Evolutionary conservation across 1,284 basidiomycete genomes (phyloP).

Genomic region (Golubevia pallescens): DNA sequence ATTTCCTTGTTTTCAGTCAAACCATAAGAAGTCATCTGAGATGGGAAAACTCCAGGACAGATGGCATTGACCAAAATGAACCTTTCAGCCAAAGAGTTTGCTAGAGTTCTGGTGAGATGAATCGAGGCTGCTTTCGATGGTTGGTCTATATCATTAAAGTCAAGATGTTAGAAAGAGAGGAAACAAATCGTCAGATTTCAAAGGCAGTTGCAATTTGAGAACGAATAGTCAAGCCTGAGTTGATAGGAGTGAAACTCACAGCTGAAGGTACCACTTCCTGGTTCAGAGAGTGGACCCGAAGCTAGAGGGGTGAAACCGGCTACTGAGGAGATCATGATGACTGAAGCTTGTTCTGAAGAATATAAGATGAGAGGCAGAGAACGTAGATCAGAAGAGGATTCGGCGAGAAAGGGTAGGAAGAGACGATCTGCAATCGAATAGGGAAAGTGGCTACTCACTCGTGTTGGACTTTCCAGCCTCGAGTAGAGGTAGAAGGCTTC

Average conservation of each 20-base stretch:
- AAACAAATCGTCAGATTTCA: background rate
- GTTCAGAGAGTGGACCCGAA: constrained; percentile 68
- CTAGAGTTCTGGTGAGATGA: constrained; percentile 78
- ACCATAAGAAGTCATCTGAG: constrained; percentile 83
- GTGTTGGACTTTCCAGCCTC: constrained; percentile 45
- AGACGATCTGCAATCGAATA: constrained; percentile 11
- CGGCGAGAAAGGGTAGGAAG: constrained; percentile 67
- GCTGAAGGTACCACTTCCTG: constrained; percentile 77
- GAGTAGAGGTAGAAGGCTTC: constrained; percentile 38
- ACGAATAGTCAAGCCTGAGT: background rate
- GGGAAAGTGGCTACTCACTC: constrained; percentile 15
- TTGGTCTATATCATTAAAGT: constrained; percentile 21
- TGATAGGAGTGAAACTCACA: constrained; percentile 71
- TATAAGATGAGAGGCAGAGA: no score
- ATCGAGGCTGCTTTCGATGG: constrained; percentile 78
- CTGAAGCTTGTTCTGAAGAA: no score
- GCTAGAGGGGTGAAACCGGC: constrained; percentile 71
- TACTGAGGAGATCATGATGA: constrained; percentile 82
- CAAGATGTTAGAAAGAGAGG: background rate
- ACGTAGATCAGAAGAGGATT: no score
- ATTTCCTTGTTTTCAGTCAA: constrained; percentile 68
- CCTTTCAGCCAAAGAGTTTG: constrained; percentile 72
- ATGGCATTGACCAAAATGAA: constrained; percentile 76
- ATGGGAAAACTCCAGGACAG: constrained; percentile 78
- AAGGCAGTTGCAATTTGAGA: background rate